Evolutionary conservation across 2,329 filamentous ascomycete species (phyloP).

Genomic region (Hypomyces rosellus): DNA sequence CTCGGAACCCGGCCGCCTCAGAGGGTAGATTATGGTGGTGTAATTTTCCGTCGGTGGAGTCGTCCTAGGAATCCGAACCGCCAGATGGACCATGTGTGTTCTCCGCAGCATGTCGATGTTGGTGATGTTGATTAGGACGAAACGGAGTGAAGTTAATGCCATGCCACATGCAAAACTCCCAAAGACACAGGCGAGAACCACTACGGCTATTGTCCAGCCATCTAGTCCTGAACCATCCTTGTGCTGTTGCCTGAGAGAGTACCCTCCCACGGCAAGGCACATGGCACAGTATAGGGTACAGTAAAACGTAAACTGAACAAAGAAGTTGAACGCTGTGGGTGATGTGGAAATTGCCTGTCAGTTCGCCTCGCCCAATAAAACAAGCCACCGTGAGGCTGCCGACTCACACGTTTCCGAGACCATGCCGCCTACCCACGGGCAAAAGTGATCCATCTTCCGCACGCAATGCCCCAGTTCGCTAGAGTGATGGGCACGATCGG

Average conservation of each 20-base stretch:
- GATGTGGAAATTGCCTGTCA: too few relatives aligned
- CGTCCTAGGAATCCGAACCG: slow-evolving; percentile 59
- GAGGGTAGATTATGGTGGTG: slow-evolving; percentile 53
- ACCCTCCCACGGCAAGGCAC: slow-evolving; percentile 55
- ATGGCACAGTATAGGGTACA: slow-evolving; percentile 61
- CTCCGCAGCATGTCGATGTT: slow-evolving; percentile 73
- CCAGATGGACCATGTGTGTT: slow-evolving; percentile 62
- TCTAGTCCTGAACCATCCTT: slow-evolving; percentile 39
- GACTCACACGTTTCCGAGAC: slow-evolving; percentile 68
- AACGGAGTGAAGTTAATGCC: slow-evolving; percentile 64
- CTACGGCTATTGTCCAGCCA: slow-evolving; percentile 56
- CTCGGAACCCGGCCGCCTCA: slow-evolving; percentile 27
- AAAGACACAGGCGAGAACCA: slow-evolving; percentile 67
- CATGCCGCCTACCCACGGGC: slow-evolving; percentile 93
- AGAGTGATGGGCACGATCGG: slow-evolving; percentile 82
- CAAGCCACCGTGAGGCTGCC: neutral
- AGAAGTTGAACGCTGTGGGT: slow-evolving; percentile 71
- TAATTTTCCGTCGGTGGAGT: slow-evolving; percentile 38
- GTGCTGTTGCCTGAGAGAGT: slow-evolving; percentile 53
- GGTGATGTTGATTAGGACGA: slow-evolving; percentile 68
- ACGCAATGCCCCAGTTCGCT: slow-evolving; percentile 77
- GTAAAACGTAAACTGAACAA: slow-evolving; percentile 80
- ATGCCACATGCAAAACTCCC: slow-evolving; percentile 75
- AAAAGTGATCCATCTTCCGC: slow-evolving; percentile 90
- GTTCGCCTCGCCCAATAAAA: neutral